A percentile compares a stretch with the other conserved stretches of the same genome.
These are phyloP conservation scores for Cyclotella choctawhatcheeana DNA, from an alignment of 108 stramenopile genomes.

Conservation along the genomic window DNA sequence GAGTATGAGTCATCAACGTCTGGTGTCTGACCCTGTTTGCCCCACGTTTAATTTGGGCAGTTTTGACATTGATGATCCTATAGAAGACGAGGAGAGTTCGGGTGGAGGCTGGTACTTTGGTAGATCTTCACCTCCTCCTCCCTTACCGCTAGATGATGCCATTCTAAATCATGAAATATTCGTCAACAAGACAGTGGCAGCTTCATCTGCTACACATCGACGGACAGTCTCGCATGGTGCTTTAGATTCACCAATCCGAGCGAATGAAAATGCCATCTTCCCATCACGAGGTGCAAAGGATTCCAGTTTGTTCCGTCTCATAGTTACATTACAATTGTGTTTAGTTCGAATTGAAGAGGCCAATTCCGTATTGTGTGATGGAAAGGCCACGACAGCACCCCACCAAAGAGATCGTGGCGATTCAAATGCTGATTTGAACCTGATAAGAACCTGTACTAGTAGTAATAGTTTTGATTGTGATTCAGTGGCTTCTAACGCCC, in stretches of 20 bases:
- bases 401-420: conserved; percentile 15
- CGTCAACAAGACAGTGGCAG: neutral
- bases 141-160: neutral
- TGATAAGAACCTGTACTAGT: conserved; percentile 15
- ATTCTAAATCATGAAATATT: neutral
- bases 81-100: conserved; percentile 42
- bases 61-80: conserved; percentile 43
- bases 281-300: conserved; percentile 57
- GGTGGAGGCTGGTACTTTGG: conserved; percentile 38
- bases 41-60: neutral
- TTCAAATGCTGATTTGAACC: conserved; percentile 20
- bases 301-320: conserved; percentile 76
- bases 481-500: neutral
- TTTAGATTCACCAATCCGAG: neutral
- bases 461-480: conserved; percentile 20
- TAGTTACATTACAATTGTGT: conserved; percentile 74
- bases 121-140: neutral
- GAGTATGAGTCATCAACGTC: conserved; percentile 23
- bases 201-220: conserved; percentile 8
- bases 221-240: conserved; percentile 5
- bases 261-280: neutral
- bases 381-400: conserved; percentile 7
- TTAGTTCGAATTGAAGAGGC: conserved; percentile 79
- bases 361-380: conserved; percentile 52
- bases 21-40: conserved; percentile 14